phyloP scores from a whole-genome alignment of 2,329 filamentous ascomycete genomes.

The Beauveria sp. region DNA sequence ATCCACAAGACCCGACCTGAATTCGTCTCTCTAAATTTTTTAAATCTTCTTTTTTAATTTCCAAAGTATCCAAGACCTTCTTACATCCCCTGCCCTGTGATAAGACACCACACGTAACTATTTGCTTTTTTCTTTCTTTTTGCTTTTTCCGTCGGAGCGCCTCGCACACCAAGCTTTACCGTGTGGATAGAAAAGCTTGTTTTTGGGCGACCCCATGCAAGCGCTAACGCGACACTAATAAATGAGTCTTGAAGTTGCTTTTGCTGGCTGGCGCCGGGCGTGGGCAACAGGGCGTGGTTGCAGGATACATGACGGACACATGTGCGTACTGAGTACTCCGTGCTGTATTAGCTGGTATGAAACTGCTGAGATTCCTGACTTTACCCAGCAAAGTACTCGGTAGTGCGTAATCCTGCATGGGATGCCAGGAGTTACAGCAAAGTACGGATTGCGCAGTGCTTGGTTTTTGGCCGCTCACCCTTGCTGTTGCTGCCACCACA shows the following conservation, averaged over 20 bases:
- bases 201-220: conserved; percentile 2
- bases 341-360: no score
- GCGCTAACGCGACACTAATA: neutral
- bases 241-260: neutral
- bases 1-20: no score
- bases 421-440: neutral
- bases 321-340: no score
- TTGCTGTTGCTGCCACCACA: no score
- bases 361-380: neutral
- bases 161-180: neutral
- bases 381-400: neutral
- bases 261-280: neutral
- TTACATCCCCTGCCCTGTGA: neutral
- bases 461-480: neutral
- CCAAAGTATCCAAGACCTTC: neutral
- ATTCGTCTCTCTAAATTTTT: no score
- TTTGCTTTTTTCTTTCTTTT: neutral
- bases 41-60: neutral
- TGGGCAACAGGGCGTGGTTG: neutral
- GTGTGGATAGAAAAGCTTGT: conserved; percentile 7
- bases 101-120: neutral
- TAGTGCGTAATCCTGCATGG: neutral
- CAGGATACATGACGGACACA: neutral
- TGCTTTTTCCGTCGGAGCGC: neutral
- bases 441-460: neutral